These are phyloP conservation scores for Immersiella caudata DNA, from an alignment of 495 filamentous ascomycete species.

Conservation along the genomic window DNA sequence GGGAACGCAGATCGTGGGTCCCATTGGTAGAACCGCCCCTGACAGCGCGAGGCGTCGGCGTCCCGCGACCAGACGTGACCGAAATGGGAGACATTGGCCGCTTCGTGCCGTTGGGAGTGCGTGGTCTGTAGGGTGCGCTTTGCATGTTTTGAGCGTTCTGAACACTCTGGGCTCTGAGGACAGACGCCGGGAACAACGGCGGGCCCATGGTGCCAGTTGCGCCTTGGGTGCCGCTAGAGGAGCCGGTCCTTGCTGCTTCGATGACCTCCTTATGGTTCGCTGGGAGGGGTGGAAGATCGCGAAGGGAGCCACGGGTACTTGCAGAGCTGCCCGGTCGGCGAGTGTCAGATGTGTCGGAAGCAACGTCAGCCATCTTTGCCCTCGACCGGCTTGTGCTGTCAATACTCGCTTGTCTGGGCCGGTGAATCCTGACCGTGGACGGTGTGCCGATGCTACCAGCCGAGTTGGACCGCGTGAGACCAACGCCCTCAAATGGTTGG, in stretches of 20 bases:
- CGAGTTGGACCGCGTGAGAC: constrained; percentile 28
- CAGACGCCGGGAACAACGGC: constrained; percentile 79
- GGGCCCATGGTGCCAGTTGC: constrained; percentile 74
- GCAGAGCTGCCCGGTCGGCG: constrained; percentile 69
- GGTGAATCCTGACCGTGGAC: constrained; percentile 39
- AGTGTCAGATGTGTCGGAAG: constrained; percentile 26
- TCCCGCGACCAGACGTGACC: constrained; percentile 35
- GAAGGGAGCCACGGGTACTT: constrained; percentile 52
- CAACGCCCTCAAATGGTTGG: constrained; percentile 36
- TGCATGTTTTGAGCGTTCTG: too few species aligned
- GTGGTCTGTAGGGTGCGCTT: constrained; percentile 58
- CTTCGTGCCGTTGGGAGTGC: constrained; percentile 62
- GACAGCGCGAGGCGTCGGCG: constrained; percentile 45
- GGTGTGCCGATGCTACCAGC: constrained; percentile 36
- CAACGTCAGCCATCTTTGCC: constrained; percentile 34
- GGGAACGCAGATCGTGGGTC: constrained; percentile 45
- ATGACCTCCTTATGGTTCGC: constrained; percentile 81
- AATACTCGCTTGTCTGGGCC: constrained; percentile 42
- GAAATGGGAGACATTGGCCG: constrained; percentile 45
- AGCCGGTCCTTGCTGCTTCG: constrained; percentile 67
- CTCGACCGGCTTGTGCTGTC: constrained; percentile 43
- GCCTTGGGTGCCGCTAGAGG: constrained; percentile 49
- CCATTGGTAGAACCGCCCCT: constrained; percentile 39
- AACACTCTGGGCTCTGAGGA: constrained; percentile 52
- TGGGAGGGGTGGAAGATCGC: constrained; percentile 70